Base-by-base conservation (phyloP, 2,329 filamentous ascomycete species). In the Neoascochyta sp. region DNA sequence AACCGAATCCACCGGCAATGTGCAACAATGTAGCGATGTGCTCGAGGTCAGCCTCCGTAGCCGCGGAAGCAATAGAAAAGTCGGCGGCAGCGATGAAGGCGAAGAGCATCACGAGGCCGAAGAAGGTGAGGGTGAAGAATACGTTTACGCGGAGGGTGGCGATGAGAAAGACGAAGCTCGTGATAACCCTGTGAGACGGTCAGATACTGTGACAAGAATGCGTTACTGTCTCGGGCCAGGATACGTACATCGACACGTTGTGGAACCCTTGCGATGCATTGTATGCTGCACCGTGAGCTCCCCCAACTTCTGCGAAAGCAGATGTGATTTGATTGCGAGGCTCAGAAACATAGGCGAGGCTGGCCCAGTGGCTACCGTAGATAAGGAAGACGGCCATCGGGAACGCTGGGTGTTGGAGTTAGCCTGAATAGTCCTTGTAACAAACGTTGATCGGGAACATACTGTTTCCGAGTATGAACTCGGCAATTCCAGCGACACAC, bases 401-500 rank as follows among this genome's bases (percentile, higher is more conserved):
- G n/a, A 50, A 50, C 2, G 46, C 46, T 50, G 9, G 9, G n/a
- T 12, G 3, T n/a, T 5, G 2, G 10, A 3, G n/a, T 2, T 2
- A 11, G 38, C 11, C 40, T 27, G 9, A 12, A n/a, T 10, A 15
- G 4, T 2, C 15, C 9, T 8, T 5, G 3, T 7, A 18, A 4
- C 4, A 18, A 9, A 8, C 13, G 2, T 4, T 5, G 4, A 7
- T 21, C 3, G 3, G 16, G 7, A 2, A 27, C 34, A 3, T 36
- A 50, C 46, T 45, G 23, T 50, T 50, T 14, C 46, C 46, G 2
- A 50, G 36, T 3, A 50, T 33, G 6, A 50, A 50, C 16, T 50
- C 46, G 1, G 44, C 44, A 6, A 50, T 39, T 14, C 46, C 46
- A 5, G 46, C 46, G 5, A 50, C 7, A 9, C 39, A 40, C 46